A percentile compares a stretch with the other conserved stretches of the same genome.
phyloP scores from a whole-genome alignment of 2,329 filamentous ascomycete genomes.

The Aspergillus ochraceoroseus region DNA sequence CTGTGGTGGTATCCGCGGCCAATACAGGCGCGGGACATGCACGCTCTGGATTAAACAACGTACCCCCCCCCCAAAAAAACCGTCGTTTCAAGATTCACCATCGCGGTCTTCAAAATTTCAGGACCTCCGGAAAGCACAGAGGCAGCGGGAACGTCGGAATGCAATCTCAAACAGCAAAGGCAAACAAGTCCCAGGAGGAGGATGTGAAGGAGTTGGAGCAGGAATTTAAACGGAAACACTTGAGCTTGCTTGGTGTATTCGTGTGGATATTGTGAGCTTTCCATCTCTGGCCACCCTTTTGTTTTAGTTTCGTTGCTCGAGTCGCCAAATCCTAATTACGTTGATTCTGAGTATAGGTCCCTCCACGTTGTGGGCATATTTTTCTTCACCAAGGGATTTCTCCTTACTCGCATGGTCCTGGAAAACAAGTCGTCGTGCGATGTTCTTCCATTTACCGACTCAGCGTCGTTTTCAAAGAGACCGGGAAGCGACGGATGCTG shows the following conservation, averaged over 20 bases:
- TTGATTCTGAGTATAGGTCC: constrained; percentile 39
- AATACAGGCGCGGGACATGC: constrained; percentile 7
- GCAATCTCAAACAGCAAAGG: constrained; percentile 22
- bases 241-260: constrained; percentile 37
- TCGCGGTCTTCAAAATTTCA: constrained; percentile 10
- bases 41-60: constrained; percentile 9
- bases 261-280: constrained; percentile 40
- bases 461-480: constrained; percentile 15
- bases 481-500: constrained; percentile 68
- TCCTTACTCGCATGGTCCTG: constrained; percentile 78
- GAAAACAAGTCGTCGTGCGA: constrained; percentile 69
- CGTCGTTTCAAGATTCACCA: constrained; percentile 8
- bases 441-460: constrained; percentile 59
- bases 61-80: constrained; percentile 4
- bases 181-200: constrained; percentile 26
- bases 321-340: constrained; percentile 1
- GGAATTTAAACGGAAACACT: constrained; percentile 39
- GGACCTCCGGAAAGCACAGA: constrained; percentile 13
- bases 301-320: constrained; percentile 8
- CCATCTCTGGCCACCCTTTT: not conserved
- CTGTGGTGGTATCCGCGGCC: constrained; percentile 15
- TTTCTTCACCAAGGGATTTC: constrained; percentile 91
- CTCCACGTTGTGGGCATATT: constrained; percentile 78
- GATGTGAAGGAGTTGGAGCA: constrained; percentile 31
- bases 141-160: constrained; percentile 14